Percentiles rank a stretch among this genome's conserved stretches.
Conservation (phyloP, 345 rosid species). For the Ceriops decandra region DNA sequence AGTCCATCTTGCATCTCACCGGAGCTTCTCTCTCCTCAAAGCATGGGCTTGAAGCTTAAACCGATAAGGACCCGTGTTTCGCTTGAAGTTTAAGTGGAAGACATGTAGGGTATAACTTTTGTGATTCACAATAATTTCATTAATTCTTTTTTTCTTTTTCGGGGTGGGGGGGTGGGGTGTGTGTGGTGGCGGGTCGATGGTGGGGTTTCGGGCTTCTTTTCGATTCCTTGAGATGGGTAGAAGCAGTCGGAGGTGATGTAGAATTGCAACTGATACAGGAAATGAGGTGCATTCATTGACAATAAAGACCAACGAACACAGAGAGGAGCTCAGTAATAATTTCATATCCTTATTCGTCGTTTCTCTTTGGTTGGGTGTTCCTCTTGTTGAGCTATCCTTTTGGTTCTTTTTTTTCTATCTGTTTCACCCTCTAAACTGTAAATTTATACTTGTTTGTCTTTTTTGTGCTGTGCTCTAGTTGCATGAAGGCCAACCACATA, state of each 20-base stretch:
- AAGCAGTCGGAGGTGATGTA: slow-evolving; percentile 28
- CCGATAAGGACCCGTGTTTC: slow-evolving; percentile 72
- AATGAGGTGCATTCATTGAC: slow-evolving; percentile 26
- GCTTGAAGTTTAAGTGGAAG: slow-evolving; percentile 13
- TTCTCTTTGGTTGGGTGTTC: neutral
- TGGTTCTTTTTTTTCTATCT: too few species aligned
- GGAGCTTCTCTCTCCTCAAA: slow-evolving; percentile 93
- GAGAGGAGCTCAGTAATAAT: neutral
- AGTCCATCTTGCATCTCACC: slow-evolving; percentile 78
- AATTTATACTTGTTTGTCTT: too few species aligned
- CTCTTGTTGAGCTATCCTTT: neutral
- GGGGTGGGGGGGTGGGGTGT: neutral
- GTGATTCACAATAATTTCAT: neutral
- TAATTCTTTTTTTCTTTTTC: neutral
- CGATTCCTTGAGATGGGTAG: slow-evolving; percentile 14
- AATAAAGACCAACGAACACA: slow-evolving; percentile 23
- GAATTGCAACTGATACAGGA: slow-evolving; percentile 11
- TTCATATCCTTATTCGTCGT: neutral
- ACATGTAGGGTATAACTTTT: neutral
- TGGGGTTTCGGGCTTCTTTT: neutral
- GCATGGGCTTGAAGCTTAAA: slow-evolving; percentile 96
- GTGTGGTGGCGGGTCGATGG: neutral
- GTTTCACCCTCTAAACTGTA: too few species aligned
- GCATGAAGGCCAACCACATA: too few species aligned
- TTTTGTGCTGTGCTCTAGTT: too few species aligned